Percentiles rank a stretch among this genome's conserved stretches.
These are phyloP conservation scores for Stephania cephalantha DNA, from an alignment of 164 flowering plant genomes.

Conservation along the genomic window DNA sequence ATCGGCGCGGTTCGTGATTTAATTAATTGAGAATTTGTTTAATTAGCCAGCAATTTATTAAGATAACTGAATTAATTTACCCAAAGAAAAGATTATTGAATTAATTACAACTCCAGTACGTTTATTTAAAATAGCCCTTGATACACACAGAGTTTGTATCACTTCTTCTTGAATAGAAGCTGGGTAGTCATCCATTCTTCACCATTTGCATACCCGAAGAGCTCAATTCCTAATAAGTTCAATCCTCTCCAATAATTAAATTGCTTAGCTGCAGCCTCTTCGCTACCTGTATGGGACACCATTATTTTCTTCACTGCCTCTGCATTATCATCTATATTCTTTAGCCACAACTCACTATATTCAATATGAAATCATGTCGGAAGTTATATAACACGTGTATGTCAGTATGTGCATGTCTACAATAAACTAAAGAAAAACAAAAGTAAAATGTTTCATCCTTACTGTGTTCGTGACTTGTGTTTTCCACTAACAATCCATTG, in stretches of 20 bases:
- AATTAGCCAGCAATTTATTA: too few species aligned
- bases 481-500: constrained; percentile 24
- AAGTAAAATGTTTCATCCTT: background rate
- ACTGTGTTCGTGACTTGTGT: constrained; percentile 15
- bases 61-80: too few species aligned
- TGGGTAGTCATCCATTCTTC: constrained; percentile 20
- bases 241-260: constrained; percentile 14
- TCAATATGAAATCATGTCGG: too few species aligned
- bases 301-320: background rate
- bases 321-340: constrained; percentile 1
- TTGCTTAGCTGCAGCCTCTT: constrained; percentile 10
- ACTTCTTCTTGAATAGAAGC: constrained; percentile 20
- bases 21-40: too few species aligned
- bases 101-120: too few species aligned
- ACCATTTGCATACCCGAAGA: constrained; percentile 9
- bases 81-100: too few species aligned
- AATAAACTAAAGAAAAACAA: too few species aligned
- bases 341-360: background rate
- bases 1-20: too few species aligned
- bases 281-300: background rate
- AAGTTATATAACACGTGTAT: too few species aligned
- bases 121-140: too few species aligned
- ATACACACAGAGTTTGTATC: background rate
- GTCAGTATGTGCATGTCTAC: too few species aligned
- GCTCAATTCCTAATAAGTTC: constrained; percentile 1